Percentiles rank a stretch among this genome's conserved stretches.
Conservation (phyloP, 345 rosid genomes). For the Chamaenerion angustifolium region DNA sequence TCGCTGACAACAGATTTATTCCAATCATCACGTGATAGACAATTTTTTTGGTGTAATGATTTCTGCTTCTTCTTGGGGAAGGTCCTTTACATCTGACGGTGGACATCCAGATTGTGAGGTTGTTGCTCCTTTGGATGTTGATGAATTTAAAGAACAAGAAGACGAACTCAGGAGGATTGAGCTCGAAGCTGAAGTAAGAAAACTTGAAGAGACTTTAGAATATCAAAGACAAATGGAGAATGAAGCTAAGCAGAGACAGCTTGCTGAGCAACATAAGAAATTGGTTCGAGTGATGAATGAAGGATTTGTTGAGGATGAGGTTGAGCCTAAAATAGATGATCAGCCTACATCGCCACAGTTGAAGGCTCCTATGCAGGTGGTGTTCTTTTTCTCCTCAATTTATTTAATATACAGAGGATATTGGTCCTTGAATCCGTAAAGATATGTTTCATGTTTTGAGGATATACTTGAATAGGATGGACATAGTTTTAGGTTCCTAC, state of each 20-base stretch:
- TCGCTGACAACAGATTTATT: background rate
- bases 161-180: slow-evolving; percentile 65
- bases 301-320: slow-evolving; percentile 15
- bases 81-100: slow-evolving; percentile 43
- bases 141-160: slow-evolving; percentile 45
- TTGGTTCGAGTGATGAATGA: slow-evolving; percentile 23
- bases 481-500: background rate
- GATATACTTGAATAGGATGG: too few species aligned
- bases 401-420: background rate
- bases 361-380: slow-evolving; percentile 17
- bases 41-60: slow-evolving; percentile 1
- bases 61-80: slow-evolving; percentile 20
- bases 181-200: slow-evolving; percentile 83
- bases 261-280: slow-evolving; percentile 66
- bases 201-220: slow-evolving; percentile 74
- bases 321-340: slow-evolving; percentile 21
- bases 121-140: slow-evolving; percentile 23
- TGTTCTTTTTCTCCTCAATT: slow-evolving; percentile 3
- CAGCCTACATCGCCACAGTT: slow-evolving; percentile 11
- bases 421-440: background rate
- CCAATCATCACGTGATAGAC: too few species aligned
- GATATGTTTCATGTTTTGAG: too few species aligned
- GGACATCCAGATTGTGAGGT: slow-evolving; percentile 36
- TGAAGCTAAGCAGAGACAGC: slow-evolving; percentile 82
- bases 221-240: slow-evolving; percentile 82